Conservation (phyloP, 371 early-diverging fungal genomes). For the Rhizopus sp. region DNA sequence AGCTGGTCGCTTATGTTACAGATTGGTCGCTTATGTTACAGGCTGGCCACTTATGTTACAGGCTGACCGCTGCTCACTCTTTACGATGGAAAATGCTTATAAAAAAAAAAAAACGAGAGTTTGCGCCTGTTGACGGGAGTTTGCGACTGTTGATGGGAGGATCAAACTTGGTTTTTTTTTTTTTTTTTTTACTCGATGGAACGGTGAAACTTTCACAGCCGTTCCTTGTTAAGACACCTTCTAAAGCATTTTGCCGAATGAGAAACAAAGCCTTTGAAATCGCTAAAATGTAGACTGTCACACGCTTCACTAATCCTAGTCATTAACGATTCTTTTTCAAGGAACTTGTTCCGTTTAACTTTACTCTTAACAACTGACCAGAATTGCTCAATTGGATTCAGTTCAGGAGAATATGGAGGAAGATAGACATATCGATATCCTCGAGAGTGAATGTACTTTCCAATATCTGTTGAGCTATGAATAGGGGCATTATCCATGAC, state of each 20-base stretch:
- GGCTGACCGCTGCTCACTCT: no score
- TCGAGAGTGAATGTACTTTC: slow-evolving; percentile 15
- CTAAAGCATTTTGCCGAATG: slow-evolving; percentile 3
- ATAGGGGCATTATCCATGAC: slow-evolving; percentile 24
- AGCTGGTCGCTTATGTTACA: no score
- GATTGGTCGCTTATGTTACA: no score
- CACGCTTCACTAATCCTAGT: background rate
- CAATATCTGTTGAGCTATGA: slow-evolving; percentile 11
- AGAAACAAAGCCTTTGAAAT: background rate
- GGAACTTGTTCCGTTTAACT: slow-evolving; percentile 11
- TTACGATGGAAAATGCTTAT: no score
- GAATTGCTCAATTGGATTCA: slow-evolving; percentile 23
- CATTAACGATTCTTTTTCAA: slow-evolving; percentile 12
- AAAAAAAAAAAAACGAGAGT: no score
- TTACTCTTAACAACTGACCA: slow-evolving; percentile 17
- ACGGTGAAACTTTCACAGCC: no score
- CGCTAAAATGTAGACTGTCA: no score
- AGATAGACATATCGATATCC: slow-evolving; percentile 22
- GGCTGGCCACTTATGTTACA: no score
- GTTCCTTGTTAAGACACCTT: slow-evolving; percentile 1
- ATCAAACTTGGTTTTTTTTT: no score
- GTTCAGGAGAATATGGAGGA: slow-evolving; percentile 15
- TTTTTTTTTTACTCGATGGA: no score
- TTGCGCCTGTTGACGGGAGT: no score
- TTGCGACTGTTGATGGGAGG: no score